phyloP scores from a whole-genome alignment of 768 basidiomycete species.

The Rhodotorula kratochvilovae region DNA sequence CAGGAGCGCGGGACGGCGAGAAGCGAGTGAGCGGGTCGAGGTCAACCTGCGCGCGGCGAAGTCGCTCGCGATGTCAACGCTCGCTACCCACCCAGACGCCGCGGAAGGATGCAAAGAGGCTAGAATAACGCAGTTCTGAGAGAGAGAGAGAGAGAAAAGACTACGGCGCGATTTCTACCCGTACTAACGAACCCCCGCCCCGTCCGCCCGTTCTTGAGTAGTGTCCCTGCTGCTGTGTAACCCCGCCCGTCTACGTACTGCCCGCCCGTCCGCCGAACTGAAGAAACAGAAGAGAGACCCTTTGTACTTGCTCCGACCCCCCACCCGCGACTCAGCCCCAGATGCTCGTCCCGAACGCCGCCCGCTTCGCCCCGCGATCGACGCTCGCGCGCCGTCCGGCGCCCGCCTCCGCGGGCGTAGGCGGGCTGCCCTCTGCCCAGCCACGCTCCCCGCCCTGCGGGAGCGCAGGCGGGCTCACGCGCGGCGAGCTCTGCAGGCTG shows the following conservation, averaged over 20 bases:
- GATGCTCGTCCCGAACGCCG: conserved; percentile 20
- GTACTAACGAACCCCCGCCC: too few relatives aligned
- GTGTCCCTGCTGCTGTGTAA: too few relatives aligned
- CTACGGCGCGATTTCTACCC: too few relatives aligned
- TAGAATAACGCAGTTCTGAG: too few relatives aligned
- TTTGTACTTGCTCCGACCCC: not conserved
- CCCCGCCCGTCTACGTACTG: not conserved
- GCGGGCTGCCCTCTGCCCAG: not conserved
- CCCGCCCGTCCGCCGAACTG: not conserved
- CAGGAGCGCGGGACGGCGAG: not conserved
- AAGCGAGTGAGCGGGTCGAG: not conserved
- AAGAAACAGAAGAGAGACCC: not conserved
- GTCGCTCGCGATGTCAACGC: too few relatives aligned
- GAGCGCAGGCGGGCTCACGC: too few relatives aligned
- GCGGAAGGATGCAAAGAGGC: not conserved
- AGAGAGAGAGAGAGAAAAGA: too few relatives aligned
- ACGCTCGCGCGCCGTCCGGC: conserved; percentile 9
- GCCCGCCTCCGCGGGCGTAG: not conserved
- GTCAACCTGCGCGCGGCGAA: not conserved
- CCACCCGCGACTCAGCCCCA: conserved; percentile 3
- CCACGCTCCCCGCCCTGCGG: too few relatives aligned
- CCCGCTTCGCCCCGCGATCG: not conserved
- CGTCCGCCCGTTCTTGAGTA: too few relatives aligned
- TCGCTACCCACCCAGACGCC: too few relatives aligned
- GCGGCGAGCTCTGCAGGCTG: conserved; percentile 8